Evolutionary conservation across 495 filamentous ascomycete species (phyloP), one percentile per base, ranked within the genome.

Genomic region (Penicillium angulare): DNA sequence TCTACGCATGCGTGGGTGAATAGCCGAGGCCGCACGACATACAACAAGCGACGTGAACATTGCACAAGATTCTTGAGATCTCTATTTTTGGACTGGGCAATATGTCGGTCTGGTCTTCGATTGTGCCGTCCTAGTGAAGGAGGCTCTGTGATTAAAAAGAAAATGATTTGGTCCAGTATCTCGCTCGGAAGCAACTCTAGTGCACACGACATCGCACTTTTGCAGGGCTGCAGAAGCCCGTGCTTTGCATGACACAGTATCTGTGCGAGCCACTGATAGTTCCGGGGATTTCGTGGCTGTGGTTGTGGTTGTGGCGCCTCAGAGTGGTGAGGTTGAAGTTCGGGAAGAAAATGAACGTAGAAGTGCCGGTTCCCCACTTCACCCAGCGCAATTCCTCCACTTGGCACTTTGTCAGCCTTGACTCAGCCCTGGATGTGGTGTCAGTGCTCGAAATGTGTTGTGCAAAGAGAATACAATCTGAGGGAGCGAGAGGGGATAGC

Each of bases 111-210:
- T 10, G 72, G 72, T 7, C 56, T 45, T 12, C 57, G 52, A 44
- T 72, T 57, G 12, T 70, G 16, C 10, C 50, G 51, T 29, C 39
- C 21, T 6, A 22, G 43, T 0, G 73, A 75, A 0, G 72, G 72
- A 21, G 68, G 63, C 8, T 59, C 32, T 0, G 51, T 50, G 13
- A 47, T 46, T 29, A 74, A 52, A 38, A 59, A 52, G 33, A 49
- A 62, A 45, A 73, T 63, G 42, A 76, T 69, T 16, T 66, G 59
- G 45, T 73, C 65, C 38, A 74, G 55, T 47, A 76, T 62, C 53
- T 76, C 72, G 57, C 69, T 76, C 8, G 72, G 72, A 8, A 76
- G 63, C 3, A 29, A 39, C 40, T 58, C 56, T 15, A 57, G 36
- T 6, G 47, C 24, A 23, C 61, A 58, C 53, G 60, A 56, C 49